A percentile compares a stretch with the other conserved stretches of the same genome.
These are phyloP conservation scores for Artemisia argyi DNA, from an alignment of 129 eudicot genomes.

Conservation along the genomic window DNA sequence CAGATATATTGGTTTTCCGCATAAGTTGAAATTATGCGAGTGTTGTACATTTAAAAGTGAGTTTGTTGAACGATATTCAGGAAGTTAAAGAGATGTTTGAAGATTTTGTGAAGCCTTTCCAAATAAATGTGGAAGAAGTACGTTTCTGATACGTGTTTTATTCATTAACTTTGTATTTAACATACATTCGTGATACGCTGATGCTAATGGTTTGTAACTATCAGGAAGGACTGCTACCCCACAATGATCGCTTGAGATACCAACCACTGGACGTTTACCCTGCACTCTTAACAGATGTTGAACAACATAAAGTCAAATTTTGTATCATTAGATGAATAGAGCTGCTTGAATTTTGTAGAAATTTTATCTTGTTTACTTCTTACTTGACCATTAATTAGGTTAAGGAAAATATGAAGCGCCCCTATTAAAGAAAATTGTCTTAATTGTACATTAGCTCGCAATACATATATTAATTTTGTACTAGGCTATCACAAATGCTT, in stretches of 20 bases:
- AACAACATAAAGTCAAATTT: not conserved
- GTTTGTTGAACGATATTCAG: conserved; percentile 37
- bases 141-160: too few relatives aligned
- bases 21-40: not conserved
- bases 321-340: too few relatives aligned
- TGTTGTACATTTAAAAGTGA: not conserved
- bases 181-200: not conserved
- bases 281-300: conserved; percentile 86
- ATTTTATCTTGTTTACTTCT: too few relatives aligned
- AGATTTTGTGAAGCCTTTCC: conserved; percentile 78
- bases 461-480: too few relatives aligned
- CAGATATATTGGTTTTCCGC: not conserved
- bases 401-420: too few relatives aligned
- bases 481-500: too few relatives aligned
- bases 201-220: conserved; percentile 11
- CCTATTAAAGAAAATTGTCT: too few relatives aligned
- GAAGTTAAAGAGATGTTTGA: conserved; percentile 88
- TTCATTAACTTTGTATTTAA: too few relatives aligned
- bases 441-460: too few relatives aligned
- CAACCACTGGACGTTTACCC: conserved; percentile 73
- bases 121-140: conserved; percentile 67
- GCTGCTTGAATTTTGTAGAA: too few relatives aligned
- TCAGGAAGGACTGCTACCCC: conserved; percentile 81
- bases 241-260: conserved; percentile 47
- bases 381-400: too few relatives aligned